phyloP scores from a whole-genome alignment of 2,329 filamentous ascomycete genomes.

The Alternaria sp. region DNA sequence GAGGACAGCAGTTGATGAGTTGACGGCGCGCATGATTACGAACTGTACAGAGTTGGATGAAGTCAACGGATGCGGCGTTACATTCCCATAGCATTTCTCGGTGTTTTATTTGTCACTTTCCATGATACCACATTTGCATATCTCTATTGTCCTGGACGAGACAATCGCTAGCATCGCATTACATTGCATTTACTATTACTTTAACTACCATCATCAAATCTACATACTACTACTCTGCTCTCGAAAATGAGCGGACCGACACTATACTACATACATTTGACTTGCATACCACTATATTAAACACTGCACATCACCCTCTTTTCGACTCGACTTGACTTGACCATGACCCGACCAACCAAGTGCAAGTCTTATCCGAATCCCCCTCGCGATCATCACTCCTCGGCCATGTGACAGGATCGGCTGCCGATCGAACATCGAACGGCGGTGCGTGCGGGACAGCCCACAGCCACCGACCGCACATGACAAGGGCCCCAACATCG shows the following conservation, averaged over 20 bases:
- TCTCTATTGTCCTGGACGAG: neutral
- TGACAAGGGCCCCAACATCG: neutral
- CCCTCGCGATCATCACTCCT: neutral
- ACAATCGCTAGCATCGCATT: neutral
- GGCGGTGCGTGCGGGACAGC: neutral
- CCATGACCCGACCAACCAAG: neutral
- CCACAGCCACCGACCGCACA: neutral
- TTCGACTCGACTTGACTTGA: neutral
- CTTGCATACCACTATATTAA: neutral
- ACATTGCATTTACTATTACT: constrained; percentile 6
- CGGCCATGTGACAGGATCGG: neutral
- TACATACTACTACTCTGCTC: neutral
- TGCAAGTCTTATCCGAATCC: neutral
- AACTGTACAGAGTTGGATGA: neutral
- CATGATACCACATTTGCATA: constrained; percentile 16
- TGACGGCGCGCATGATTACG: neutral
- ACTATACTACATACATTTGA: neutral
- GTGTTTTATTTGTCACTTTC: constrained; percentile 7
- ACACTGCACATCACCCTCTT: neutral
- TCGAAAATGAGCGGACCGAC: neutral
- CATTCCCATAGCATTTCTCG: constrained; percentile 10
- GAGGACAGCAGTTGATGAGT: constrained; percentile 37
- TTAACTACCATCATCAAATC: neutral
- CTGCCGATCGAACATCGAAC: neutral
- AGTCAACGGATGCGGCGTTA: constrained; percentile 1